Percentiles rank a stretch among this genome's conserved stretches.
These are phyloP conservation scores for Phytophthora pseudosyringae DNA, from an alignment of 352 stramenopile species.

Conservation along the genomic window DNA sequence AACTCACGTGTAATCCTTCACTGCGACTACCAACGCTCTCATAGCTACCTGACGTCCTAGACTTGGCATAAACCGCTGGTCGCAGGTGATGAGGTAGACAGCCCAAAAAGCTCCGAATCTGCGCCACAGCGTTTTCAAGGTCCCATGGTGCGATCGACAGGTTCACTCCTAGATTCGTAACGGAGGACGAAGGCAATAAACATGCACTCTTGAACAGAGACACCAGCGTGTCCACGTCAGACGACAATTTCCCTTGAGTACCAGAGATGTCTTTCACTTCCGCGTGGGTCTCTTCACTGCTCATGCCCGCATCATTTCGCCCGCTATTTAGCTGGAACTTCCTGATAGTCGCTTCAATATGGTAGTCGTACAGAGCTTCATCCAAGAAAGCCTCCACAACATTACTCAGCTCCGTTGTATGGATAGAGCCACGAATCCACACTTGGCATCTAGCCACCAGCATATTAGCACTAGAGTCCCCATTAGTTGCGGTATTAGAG, in stretches of 20 bases:
- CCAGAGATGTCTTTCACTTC: constrained; percentile 11
- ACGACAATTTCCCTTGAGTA: constrained; percentile 20
- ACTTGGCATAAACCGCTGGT: constrained; percentile 55
- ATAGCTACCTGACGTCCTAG: constrained; percentile 32
- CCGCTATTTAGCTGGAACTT: constrained; percentile 31
- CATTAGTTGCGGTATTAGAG: constrained; percentile 2
- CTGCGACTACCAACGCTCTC: constrained; percentile 20
- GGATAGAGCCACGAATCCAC: constrained; percentile 78
- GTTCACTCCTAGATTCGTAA: constrained; percentile 54
- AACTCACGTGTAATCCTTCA: constrained; percentile 14
- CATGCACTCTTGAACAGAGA: constrained; percentile 62
- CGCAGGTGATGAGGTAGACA: constrained; percentile 64
- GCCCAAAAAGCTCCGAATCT: constrained; percentile 60
- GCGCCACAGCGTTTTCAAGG: constrained; percentile 55
- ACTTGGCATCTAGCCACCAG: constrained; percentile 65
- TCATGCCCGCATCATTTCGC: constrained; percentile 1
- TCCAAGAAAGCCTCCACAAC: constrained; percentile 76
- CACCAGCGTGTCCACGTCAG: constrained; percentile 43
- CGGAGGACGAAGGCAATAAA: constrained; percentile 56
- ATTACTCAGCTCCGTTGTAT: constrained; percentile 53
- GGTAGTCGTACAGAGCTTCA: constrained; percentile 81
- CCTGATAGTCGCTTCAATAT: constrained; percentile 68
- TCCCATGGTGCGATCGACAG: constrained; percentile 70
- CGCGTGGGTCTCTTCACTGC: constrained; percentile 6
- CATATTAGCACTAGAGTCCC: constrained; percentile 1